phyloP scores from a whole-genome alignment of 805 yeast genomes.

The Pichia eremophila region DNA sequence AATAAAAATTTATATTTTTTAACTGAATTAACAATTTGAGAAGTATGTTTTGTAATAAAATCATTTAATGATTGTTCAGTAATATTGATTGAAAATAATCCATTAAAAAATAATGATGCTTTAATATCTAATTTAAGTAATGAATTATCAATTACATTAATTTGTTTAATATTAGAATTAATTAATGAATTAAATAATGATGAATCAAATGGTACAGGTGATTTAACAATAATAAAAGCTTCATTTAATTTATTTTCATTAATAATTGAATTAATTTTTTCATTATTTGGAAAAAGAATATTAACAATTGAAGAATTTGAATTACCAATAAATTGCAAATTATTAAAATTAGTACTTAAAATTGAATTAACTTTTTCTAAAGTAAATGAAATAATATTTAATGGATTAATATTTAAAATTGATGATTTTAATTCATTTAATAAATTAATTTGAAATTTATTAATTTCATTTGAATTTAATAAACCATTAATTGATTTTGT shows the following conservation, averaged over 20 bases:
- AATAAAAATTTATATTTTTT: slow-evolving; percentile 53
- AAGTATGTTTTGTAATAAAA: slow-evolving; percentile 16
- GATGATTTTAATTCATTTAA: slow-evolving; percentile 20
- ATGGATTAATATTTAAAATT: slow-evolving; percentile 17
- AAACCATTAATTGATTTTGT: slow-evolving; percentile 38
- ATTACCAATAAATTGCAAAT: slow-evolving; percentile 66
- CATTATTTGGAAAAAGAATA: slow-evolving; percentile 70
- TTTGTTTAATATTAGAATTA: slow-evolving; percentile 46
- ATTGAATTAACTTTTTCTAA: slow-evolving; percentile 43
- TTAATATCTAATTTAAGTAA: slow-evolving; percentile 62
- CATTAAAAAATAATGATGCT: slow-evolving; percentile 53
- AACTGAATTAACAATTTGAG: slow-evolving; percentile 29
- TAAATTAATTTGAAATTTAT: slow-evolving; percentile 31
- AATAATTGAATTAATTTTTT: slow-evolving; percentile 41
- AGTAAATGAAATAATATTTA: slow-evolving; percentile 34
- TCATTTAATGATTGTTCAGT: slow-evolving; percentile 38
- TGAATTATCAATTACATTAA: slow-evolving; percentile 61
- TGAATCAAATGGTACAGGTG: slow-evolving; percentile 72
- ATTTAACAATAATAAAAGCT: slow-evolving; percentile 63
- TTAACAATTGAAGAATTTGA: slow-evolving; percentile 60
- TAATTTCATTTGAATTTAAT: slow-evolving; percentile 30
- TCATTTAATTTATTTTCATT: slow-evolving; percentile 27
- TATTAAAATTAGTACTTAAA: slow-evolving; percentile 32
- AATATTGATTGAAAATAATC: slow-evolving; percentile 34
- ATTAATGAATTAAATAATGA: slow-evolving; percentile 48